Conservation (phyloP, 2,329 filamentous ascomycete genomes). For the Monilinia polystroma region DNA sequence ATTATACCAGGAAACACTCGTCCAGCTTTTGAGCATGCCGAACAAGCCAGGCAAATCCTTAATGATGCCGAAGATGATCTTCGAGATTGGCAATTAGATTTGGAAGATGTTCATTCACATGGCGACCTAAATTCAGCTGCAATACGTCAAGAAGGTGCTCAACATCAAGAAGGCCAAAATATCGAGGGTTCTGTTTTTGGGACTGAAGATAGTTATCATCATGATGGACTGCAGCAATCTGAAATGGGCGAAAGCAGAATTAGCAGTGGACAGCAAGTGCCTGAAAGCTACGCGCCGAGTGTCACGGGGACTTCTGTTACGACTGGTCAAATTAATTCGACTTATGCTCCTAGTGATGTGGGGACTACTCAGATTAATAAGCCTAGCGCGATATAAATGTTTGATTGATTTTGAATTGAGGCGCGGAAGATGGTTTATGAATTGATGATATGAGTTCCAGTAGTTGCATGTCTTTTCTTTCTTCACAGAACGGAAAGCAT, state of each 20-base stretch:
- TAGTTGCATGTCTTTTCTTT: background rate
- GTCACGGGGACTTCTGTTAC: conserved; percentile 5
- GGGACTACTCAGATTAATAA: conserved; percentile 4
- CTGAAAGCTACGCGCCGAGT: conserved; percentile 21
- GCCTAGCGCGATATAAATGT: background rate
- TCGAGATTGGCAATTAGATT: conserved; percentile 61
- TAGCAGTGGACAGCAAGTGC: conserved; percentile 17
- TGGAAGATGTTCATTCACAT: conserved; percentile 34
- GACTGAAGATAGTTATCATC: conserved; percentile 1
- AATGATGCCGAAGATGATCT: conserved; percentile 92
- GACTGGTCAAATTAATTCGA: conserved; percentile 12
- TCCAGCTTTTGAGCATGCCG: conserved; percentile 62
- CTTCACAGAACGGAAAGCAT: background rate
- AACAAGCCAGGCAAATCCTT: conserved; percentile 77
- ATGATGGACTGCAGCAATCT: conserved; percentile 12
- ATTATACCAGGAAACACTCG: conserved; percentile 82
- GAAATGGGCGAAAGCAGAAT: conserved; percentile 9
- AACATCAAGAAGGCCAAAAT: background rate
- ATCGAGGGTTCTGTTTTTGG: conserved; percentile 12
- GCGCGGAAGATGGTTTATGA: background rate
- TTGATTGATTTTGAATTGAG: background rate
- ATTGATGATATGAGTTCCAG: background rate
- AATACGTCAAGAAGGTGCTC: background rate
- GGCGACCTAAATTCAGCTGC: background rate
- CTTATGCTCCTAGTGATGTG: conserved; percentile 19